These are phyloP conservation scores for Alternaria ethzedia DNA, from an alignment of 2,329 filamentous ascomycete species.

Conservation along the genomic window DNA sequence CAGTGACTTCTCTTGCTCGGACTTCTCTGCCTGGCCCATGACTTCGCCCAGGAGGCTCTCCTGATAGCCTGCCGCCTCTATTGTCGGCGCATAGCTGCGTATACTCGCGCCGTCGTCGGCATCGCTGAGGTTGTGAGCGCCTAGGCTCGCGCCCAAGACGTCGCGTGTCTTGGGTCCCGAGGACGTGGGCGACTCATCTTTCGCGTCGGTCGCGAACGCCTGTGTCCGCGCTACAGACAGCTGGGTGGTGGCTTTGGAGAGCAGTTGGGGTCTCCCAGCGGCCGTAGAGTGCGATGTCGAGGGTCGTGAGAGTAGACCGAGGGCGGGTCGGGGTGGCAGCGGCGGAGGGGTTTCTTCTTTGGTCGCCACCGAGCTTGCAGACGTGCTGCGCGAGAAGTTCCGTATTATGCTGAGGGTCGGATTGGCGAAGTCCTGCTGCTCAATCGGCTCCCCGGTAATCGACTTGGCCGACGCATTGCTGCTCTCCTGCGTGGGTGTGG, in stretches of 20 bases:
- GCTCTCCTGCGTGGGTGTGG: constrained; percentile 50
- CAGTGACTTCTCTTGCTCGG: constrained; percentile 66
- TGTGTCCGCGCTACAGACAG: constrained; percentile 81
- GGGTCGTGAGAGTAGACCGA: constrained; percentile 41
- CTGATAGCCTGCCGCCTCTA: constrained; percentile 71
- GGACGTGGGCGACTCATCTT: constrained; percentile 36
- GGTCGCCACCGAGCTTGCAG: constrained; percentile 35
- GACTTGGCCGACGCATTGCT: constrained; percentile 26
- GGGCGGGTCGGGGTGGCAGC: constrained; percentile 60
- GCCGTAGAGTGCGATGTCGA: constrained; percentile 53
- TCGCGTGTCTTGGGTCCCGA: constrained; percentile 48
- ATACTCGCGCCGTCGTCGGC: constrained; percentile 70
- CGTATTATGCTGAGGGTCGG: constrained; percentile 44
- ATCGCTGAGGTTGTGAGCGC: constrained; percentile 59
- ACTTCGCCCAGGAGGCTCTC: constrained; percentile 83
- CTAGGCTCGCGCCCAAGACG: constrained; percentile 46
- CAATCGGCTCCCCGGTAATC: constrained; percentile 22
- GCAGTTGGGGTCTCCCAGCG: constrained; percentile 50
- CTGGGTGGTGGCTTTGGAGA: constrained; percentile 80
- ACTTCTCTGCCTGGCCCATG: constrained; percentile 66
- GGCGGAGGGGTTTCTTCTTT: constrained; percentile 60
- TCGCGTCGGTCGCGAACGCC: constrained; percentile 66
- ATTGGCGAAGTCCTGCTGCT: constrained; percentile 42
- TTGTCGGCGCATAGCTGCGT: constrained; percentile 69
- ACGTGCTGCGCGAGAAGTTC: constrained; percentile 32